These are phyloP conservation scores for Vitis rotundifolia DNA, from an alignment of 164 flowering plant species.

Conservation along the genomic window DNA sequence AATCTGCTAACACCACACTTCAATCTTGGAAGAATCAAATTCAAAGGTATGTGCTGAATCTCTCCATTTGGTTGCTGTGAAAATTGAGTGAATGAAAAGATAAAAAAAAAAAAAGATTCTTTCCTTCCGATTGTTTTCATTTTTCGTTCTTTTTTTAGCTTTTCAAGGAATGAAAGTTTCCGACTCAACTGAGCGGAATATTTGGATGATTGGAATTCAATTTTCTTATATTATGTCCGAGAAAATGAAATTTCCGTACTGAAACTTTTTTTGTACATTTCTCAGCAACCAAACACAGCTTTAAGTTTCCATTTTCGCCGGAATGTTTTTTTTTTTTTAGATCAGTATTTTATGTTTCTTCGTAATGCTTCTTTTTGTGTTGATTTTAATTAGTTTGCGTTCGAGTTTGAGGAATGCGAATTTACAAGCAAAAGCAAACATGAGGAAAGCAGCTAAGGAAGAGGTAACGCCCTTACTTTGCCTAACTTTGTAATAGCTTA, in stretches of 20 bases:
- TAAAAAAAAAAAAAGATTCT: neutral
- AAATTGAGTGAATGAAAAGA: neutral
- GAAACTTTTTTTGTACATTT: neutral
- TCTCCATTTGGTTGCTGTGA: neutral
- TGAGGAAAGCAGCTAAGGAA: conserved; percentile 81
- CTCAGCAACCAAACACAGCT: neutral
- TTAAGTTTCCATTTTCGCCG: neutral
- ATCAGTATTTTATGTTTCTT: neutral
- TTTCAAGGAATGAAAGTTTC: neutral
- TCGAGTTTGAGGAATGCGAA: conserved; percentile 78
- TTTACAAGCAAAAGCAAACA: conserved; percentile 82
- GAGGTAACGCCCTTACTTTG: conserved; percentile 49
- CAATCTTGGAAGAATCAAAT: conserved; percentile 66
- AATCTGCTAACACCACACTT: conserved; percentile 54
- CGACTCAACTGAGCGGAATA: neutral
- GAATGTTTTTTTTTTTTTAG: neutral
- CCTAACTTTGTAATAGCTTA: too few relatives aligned
- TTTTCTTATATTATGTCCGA: too few relatives aligned
- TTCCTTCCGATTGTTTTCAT: neutral
- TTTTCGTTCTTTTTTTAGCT: neutral
- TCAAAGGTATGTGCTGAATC: conserved; percentile 38
- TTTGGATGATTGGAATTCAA: neutral
- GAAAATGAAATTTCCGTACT: too few relatives aligned
- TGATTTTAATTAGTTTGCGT: conserved; percentile 42
- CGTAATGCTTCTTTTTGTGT: conserved; percentile 4